A percentile compares a stretch with the other conserved stretches of the same genome.
phyloP scores from a whole-genome alignment of 768 basidiomycete species.

The Amanita exitialis region DNA sequence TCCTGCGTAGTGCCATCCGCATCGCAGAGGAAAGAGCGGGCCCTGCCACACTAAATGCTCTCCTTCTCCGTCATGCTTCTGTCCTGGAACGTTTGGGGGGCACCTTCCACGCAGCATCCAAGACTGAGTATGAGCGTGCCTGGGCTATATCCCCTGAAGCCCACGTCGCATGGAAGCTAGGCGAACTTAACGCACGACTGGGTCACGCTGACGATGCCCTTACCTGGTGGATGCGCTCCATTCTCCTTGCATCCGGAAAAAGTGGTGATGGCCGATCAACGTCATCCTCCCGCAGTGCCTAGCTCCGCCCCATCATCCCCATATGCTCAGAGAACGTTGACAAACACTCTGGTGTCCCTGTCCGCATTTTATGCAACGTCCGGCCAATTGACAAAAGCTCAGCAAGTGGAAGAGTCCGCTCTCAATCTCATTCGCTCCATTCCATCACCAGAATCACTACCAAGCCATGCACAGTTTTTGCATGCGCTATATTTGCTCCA shows the following conservation, averaged over 20 bases:
- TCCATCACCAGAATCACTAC: constrained; percentile 31
- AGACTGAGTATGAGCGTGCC: constrained; percentile 44
- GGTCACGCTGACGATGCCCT: constrained; percentile 44
- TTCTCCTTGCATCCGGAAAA: constrained; percentile 33
- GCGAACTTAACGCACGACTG: constrained; percentile 50
- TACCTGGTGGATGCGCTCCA: constrained; percentile 58
- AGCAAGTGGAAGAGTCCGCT: constrained; percentile 42
- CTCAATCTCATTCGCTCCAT: constrained; percentile 47
- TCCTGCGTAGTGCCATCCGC: constrained; percentile 38
- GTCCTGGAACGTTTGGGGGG: constrained; percentile 54
- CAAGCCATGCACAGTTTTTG: constrained; percentile 48
- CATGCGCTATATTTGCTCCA: constrained; percentile 62
- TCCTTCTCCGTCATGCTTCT: constrained; percentile 45
- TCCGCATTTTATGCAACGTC: constrained; percentile 62
- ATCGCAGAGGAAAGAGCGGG: constrained; percentile 32
- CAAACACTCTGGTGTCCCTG: constrained; percentile 54
- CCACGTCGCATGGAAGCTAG: constrained; percentile 54
- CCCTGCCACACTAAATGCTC: constrained; percentile 40
- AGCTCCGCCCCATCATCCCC: constrained; percentile 41
- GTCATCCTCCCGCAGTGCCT: constrained; percentile 18
- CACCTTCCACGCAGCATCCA: constrained; percentile 42
- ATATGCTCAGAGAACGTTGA: constrained; percentile 50
- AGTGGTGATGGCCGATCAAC: background rate
- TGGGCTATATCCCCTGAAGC: constrained; percentile 41
- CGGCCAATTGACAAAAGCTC: constrained; percentile 45